phyloP scores from a whole-genome alignment of 352 stramenopile genomes.

The Paralagenidium karlingii region DNA sequence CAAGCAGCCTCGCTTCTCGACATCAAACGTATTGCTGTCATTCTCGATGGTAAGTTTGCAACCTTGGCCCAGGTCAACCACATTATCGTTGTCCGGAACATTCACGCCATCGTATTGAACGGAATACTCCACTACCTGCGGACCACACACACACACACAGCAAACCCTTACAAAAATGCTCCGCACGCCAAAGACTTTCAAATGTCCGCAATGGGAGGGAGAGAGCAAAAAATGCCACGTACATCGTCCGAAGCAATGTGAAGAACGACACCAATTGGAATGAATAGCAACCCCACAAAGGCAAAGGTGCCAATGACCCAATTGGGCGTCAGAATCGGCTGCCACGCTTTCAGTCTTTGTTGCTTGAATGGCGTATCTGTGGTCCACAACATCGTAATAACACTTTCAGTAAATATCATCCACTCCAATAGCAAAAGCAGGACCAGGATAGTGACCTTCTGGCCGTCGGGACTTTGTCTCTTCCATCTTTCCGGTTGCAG shows the following conservation, averaged over 20 bases:
- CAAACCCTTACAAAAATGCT: too few species aligned
- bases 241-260: constrained; percentile 80
- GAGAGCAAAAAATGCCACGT: constrained; percentile 1
- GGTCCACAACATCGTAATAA: too few species aligned
- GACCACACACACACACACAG: too few species aligned
- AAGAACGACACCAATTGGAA: constrained; percentile 88
- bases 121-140: constrained; percentile 85
- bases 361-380: constrained; percentile 86
- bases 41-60: constrained; percentile 46
- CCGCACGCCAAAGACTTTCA: too few species aligned
- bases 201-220: constrained; percentile 2
- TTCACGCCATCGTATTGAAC: constrained; percentile 80
- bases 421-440: too few species aligned
- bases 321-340: constrained; percentile 94
- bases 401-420: too few species aligned
- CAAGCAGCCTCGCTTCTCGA: constrained; percentile 39
- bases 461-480: too few species aligned
- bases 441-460: too few species aligned
- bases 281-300: constrained; percentile 90
- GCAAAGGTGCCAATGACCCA: constrained; percentile 93
- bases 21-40: constrained; percentile 57
- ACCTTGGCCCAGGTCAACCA: constrained; percentile 33
- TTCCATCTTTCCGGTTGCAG: too few species aligned
- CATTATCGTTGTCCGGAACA: constrained; percentile 29
- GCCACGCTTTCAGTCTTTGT: constrained; percentile 89